These are phyloP conservation scores for Amanita exitialis DNA, from an alignment of 768 basidiomycete species.

Conservation along the genomic window DNA sequence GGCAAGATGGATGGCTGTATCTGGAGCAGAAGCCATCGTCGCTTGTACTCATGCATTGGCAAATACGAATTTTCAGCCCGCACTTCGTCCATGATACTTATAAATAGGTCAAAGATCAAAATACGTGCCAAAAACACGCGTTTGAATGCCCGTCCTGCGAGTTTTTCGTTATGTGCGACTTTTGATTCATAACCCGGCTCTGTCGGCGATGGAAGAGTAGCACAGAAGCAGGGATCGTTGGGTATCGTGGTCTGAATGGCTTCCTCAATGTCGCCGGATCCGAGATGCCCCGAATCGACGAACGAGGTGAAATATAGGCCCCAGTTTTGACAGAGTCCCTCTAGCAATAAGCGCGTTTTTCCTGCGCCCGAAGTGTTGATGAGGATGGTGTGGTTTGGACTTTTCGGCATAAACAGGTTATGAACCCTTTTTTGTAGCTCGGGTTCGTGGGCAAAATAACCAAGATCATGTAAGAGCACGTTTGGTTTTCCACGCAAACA, in stretches of 20 bases:
- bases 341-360: slow-evolving; percentile 33
- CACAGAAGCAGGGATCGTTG: slow-evolving; percentile 21
- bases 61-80: not conserved
- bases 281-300: slow-evolving; percentile 32
- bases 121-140: slow-evolving; percentile 31
- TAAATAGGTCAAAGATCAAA: slow-evolving; percentile 28
- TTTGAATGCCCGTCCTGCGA: slow-evolving; percentile 25
- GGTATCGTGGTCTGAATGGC: slow-evolving; percentile 27
- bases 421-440: slow-evolving; percentile 21
- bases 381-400: slow-evolving; percentile 28
- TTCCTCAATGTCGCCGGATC: slow-evolving; percentile 33
- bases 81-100: slow-evolving; percentile 18
- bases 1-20: slow-evolving; percentile 27
- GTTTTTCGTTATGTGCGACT: slow-evolving; percentile 25
- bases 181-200: slow-evolving; percentile 20
- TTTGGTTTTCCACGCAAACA: slow-evolving; percentile 28
- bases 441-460: slow-evolving; percentile 21
- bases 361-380: slow-evolving; percentile 40
- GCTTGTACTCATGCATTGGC: slow-evolving; percentile 16
- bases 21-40: slow-evolving; percentile 32
- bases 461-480: slow-evolving; percentile 30
- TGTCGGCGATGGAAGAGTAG: slow-evolving; percentile 20
- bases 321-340: slow-evolving; percentile 35
- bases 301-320: slow-evolving; percentile 38
- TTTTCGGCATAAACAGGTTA: slow-evolving; percentile 32